Evolutionary conservation across 768 basidiomycete species (phyloP), one percentile per base, ranked within the genome.

Genomic region (Sutorius australiensis): DNA sequence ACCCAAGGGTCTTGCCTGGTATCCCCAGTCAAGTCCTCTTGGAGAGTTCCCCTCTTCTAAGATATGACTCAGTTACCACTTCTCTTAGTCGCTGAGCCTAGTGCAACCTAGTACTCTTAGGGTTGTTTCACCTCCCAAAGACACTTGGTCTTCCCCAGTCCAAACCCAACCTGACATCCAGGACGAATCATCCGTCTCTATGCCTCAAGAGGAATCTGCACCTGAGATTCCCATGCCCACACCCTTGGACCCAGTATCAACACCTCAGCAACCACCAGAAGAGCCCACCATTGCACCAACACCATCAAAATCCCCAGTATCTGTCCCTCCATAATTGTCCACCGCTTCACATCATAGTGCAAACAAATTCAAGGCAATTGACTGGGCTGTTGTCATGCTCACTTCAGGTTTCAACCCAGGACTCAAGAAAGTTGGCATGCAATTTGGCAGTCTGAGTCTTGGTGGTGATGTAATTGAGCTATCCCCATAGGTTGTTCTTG

Each of bases 391-490:
- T 14, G 84, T 92, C 51, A 84, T 92, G 80, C 89, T 90, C 1
- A 78, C 79, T 33, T 73, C 72, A 39, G 81, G 79, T 47, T 86
- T 86, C 66, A 79, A 81, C 30, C 62, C 55, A 0, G 77, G 77
- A 16, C 65, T 87, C 21, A 89, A 91, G 64, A 91, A 89, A 65
- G 74, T 92, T 46, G 90, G 90, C 45, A 91, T 93, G 90, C 89
- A 92, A 63, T 93, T 93, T 64, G 90, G 90, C 46, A 92, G 89
- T 67, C 71, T 92, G 61, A 87, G 82, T 67, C 77, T 93, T 33
- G 82, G 82, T 32, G 87, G 84, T 7, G 88, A 90, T 54, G 70
- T 80, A n/a, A 67, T 82, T n/a, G n/a, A n/a, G n/a, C n/a, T 75
- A 30, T 73, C 74, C 51, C 61, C 77, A 84, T 86, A 64, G 66